Evolutionary conservation across 345 rosid genomes (phyloP).

Genomic region (Heritiera littoralis): DNA sequence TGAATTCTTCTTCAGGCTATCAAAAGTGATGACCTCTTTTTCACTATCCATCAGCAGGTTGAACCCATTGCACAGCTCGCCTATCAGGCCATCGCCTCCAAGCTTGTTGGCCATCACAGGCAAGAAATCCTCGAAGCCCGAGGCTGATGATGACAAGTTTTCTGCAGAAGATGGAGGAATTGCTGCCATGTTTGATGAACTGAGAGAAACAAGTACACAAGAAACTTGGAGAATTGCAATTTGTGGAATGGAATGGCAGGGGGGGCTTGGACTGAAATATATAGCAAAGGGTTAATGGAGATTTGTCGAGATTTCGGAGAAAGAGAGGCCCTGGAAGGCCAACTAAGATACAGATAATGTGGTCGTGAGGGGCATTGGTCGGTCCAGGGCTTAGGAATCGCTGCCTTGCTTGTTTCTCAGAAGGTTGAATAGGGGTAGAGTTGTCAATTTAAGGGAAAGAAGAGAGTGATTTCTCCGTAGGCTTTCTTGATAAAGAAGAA

Average conservation of each 20-base stretch:
- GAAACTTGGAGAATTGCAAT: neutral
- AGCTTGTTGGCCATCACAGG: conserved; percentile 81
- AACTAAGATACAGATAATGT: conserved; percentile 15
- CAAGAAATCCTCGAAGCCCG: conserved; percentile 58
- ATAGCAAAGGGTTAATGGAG: neutral
- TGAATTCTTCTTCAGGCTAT: conserved; percentile 64
- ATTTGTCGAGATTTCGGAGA: neutral
- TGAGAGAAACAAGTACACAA: neutral
- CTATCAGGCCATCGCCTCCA: conserved; percentile 76
- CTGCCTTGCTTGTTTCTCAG: neutral
- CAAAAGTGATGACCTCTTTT: conserved; percentile 72
- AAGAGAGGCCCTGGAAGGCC: conserved; percentile 11
- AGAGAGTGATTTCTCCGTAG: neutral
- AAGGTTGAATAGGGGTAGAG: neutral
- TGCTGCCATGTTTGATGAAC: conserved; percentile 10
- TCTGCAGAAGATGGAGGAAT: neutral
- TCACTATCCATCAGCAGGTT: conserved; percentile 63
- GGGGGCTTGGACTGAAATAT: neutral
- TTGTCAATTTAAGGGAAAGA: neutral
- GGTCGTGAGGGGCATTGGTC: neutral
- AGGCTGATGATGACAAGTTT: neutral
- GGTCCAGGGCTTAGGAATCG: neutral
- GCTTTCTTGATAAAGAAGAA: neutral
- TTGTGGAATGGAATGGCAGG: conserved; percentile 14
- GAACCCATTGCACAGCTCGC: conserved; percentile 83